Evolutionary conservation across 2,329 filamentous ascomycete species (phyloP).

Genomic region (Sordariomycetes sp.): DNA sequence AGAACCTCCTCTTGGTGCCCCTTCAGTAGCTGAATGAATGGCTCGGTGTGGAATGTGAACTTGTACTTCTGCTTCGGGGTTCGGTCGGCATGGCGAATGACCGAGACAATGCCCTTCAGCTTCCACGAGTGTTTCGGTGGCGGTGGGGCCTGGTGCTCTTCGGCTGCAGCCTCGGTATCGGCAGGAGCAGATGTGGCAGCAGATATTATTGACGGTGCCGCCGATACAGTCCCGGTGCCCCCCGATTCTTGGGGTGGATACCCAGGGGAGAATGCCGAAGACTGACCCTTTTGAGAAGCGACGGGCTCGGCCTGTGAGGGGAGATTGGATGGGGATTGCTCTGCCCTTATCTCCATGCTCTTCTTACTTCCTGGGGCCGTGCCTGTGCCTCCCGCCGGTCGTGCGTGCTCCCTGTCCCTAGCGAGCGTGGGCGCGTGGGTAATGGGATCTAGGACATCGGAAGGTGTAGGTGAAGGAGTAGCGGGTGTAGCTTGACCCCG

Average conservation of each 20-base stretch:
- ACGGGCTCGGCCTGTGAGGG: constrained; percentile 3
- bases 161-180: constrained; percentile 15
- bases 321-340: not conserved
- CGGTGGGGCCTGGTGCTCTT: constrained; percentile 44
- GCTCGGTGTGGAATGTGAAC: constrained; percentile 94
- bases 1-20: constrained; percentile 95
- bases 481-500: constrained; percentile 44
- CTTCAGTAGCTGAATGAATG: constrained; percentile 88
- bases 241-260: not conserved
- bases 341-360: constrained; percentile 3
- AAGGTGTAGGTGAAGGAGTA: constrained; percentile 28
- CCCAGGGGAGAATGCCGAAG: not conserved
- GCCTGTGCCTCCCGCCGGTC: not conserved
- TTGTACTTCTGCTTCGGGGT: constrained; percentile 99
- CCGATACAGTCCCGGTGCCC: constrained; percentile 19
- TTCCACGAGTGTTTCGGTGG: constrained; percentile 92
- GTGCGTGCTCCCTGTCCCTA: not conserved
- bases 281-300: constrained; percentile 3
- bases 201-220: constrained; percentile 27
- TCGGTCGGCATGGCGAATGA: constrained; percentile 90
- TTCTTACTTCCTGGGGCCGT: constrained; percentile 1
- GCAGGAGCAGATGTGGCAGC: constrained; percentile 25
- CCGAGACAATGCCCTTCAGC: constrained; percentile 92
- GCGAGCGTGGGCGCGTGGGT: constrained; percentile 16
- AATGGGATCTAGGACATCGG: constrained; percentile 25